Base-by-base conservation (phyloP, 2,329 filamentous ascomycete species). In the Kalmusia sp. region DNA sequence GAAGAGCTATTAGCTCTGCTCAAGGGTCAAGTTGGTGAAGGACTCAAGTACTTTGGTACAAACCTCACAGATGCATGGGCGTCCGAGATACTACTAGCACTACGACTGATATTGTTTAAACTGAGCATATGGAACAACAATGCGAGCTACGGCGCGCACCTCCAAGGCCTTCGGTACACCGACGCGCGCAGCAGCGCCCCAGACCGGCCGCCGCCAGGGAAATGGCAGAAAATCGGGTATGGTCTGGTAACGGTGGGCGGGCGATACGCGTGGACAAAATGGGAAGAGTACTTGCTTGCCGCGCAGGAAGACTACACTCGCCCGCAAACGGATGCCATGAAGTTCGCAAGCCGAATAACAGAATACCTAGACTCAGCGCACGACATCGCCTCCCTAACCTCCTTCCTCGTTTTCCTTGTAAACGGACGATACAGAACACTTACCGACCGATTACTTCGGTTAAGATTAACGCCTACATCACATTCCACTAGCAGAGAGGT, bases 71-170 rank as follows among this genome's bases (percentile, higher is more conserved):
- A 96, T 72, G 91, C 96, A 67, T 97, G 91, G 87, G 87, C 87
- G 12, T 82, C 90, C 47, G 95, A 98, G 77, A 93, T 98, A 49
- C 82, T 89, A 57, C 82, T 97, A 24, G 84, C 81, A 0, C 80
- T 99, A 51, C 84, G 93, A 40, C 86, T 89, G 2, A 80, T 92
- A 3, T 80, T 99, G 6, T 99, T 97, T 81, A 99, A 99, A 76
- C 84, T 99, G 57, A 92, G 90, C 14, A 88, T 99, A 53, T 99
- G 95, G 95, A 93, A 98, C 74, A 91, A 97, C 73, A 88, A 96
- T 73, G 91, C 95, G 33, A 96, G 91, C 4, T 98, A 99, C 74
- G 95, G 95, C 55, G 95, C 95, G 9, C 88, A 91, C 30, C 80
- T 99, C 44, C 95, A 99, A 75, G 96, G 96, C 58, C 82, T 99